These are phyloP conservation scores for Setaria viridis DNA, from an alignment of 202 grass and related monocot genomes.

Conservation along the genomic window DNA sequence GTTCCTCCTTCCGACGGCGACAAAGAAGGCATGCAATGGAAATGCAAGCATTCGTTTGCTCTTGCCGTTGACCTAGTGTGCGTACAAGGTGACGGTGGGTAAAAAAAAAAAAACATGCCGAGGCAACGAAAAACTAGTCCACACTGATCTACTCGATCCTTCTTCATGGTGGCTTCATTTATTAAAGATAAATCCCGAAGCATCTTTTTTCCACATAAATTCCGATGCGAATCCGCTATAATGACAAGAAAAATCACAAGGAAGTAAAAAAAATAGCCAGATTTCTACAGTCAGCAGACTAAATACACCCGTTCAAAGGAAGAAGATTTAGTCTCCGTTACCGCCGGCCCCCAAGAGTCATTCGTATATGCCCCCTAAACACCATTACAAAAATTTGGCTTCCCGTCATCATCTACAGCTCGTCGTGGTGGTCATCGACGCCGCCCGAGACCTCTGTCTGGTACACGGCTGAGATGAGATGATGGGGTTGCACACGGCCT, in stretches of 20 bases:
- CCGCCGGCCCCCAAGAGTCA: neutral
- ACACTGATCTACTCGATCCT: no score
- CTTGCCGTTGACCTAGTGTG: no score
- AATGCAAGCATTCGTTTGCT: no score
- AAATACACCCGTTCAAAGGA: neutral
- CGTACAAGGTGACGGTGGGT: no score
- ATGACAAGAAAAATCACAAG: conserved; percentile 44
- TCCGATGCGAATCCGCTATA: conserved; percentile 46
- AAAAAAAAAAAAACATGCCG: no score
- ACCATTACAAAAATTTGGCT: conserved; percentile 60
- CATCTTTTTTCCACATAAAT: conserved; percentile 50
- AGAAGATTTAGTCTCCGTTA: neutral
- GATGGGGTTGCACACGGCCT: conserved; percentile 79
- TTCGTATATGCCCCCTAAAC: neutral
- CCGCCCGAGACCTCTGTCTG: conserved; percentile 52
- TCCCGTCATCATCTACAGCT: conserved; percentile 54
- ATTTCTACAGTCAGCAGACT: conserved; percentile 34
- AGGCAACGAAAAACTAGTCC: no score
- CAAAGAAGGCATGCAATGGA: no score
- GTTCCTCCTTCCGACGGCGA: no score
- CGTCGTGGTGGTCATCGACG: conserved; percentile 60
- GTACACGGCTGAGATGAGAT: conserved; percentile 64
- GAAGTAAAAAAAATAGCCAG: neutral
- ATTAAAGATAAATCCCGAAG: neutral
- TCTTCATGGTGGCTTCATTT: no score